Evolutionary conservation across 768 basidiomycete genomes (phyloP), one percentile per base, ranked within the genome.

Genomic region (Phanerochaete carnosa): DNA sequence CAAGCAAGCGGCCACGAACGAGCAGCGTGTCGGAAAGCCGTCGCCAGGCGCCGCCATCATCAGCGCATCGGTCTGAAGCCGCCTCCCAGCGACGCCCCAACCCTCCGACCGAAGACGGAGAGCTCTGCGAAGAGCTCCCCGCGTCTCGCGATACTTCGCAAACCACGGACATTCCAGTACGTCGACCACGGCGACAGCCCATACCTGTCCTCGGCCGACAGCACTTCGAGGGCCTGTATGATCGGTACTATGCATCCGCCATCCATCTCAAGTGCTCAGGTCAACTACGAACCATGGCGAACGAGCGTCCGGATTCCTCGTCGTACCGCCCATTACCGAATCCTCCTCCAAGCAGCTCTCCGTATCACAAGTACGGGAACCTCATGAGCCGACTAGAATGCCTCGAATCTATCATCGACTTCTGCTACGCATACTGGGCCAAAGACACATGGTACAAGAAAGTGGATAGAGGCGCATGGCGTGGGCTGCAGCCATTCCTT

Each of bases 231-330:
- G 75, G 74, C 39, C 75, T 91, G 45, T 84, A 91, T 67, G 82
- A 88, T 69, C 85, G 80, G 68, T 93, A 90, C 69, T 85, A 90
- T 65, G 74, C 73, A 3, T 80, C 82, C 22, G 92, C 89, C 23
- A 85, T 90, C 59, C 76, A 80, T 65, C 87, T 94, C 70, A 93
- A 94, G 74, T 92, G 90, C 69, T 92, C 91, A 1, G 90, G 91
- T 26, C 89, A 92, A 69, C 83, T 86, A 47, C 86, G 91, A 37
- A 86, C 90, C 66, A 86, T 84, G 83, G 88, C 90, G 15, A 52
- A 52, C 51, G 32, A 52, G 29, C 51, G 51, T 7, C 51, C 51
- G 30, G n/a, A 29, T 6, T 32, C 51, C 4, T 12, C 51, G 12
- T 32, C 29, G 9, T 88, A 85, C 71, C 79, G 81, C 19, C 82